Evolutionary conservation across 768 basidiomycete genomes (phyloP).

Genomic region (Suillus weaverae): DNA sequence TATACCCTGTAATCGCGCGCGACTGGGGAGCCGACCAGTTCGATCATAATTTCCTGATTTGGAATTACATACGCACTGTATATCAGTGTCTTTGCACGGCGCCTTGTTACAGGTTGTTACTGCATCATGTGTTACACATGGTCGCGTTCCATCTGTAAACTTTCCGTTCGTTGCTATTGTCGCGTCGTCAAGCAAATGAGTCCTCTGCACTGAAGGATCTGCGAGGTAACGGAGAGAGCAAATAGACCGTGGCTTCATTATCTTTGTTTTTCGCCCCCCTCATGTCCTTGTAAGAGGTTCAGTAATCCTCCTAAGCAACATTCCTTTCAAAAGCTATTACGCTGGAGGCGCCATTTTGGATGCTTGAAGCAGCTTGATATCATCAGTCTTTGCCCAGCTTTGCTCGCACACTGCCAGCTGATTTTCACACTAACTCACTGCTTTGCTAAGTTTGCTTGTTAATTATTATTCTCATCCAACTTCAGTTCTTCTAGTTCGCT

Average conservation of each 20-base stretch:
- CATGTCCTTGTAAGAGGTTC: constrained; percentile 1
- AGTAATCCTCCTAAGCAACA: background rate
- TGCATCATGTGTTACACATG: background rate
- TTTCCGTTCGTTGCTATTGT: constrained; percentile 4
- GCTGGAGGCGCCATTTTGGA: constrained; percentile 3
- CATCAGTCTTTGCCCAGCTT: constrained; percentile 13
- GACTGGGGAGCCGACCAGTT: background rate
- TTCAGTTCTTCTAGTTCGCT: background rate
- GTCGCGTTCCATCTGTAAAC: background rate
- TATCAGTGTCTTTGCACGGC: background rate
- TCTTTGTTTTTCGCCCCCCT: background rate
- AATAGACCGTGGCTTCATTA: background rate
- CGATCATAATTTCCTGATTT: background rate
- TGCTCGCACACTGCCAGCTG: constrained; percentile 11
- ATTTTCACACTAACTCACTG: constrained; percentile 8
- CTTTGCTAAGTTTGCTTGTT: constrained; percentile 8
- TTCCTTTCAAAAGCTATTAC: background rate
- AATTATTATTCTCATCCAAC: background rate
- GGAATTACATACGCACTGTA: background rate
- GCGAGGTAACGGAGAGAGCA: background rate
- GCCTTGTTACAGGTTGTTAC: background rate
- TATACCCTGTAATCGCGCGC: no score
- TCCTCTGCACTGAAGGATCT: constrained; percentile 1
- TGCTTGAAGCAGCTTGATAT: constrained; percentile 6
- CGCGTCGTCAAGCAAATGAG: constrained; percentile 13